Conservation (phyloP, 139 green algal species). For the Haematococcus sp. region DNA sequence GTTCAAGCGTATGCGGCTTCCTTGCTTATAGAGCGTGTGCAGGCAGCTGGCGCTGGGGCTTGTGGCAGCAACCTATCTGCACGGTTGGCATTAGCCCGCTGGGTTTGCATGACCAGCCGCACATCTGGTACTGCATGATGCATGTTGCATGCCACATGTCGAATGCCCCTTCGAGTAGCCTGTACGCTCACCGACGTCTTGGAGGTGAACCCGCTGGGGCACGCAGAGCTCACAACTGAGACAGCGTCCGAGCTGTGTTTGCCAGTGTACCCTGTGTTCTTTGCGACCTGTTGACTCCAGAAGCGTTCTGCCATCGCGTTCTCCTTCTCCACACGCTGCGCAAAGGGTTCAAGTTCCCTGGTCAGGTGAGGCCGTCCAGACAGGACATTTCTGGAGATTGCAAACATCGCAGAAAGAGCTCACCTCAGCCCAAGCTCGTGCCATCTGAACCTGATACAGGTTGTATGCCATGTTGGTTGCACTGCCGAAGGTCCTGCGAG, state of each 20-base stretch:
- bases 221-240: neutral
- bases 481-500: too few relatives aligned
- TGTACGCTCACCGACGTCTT: conserved; percentile 12
- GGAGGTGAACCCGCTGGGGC: conserved; percentile 5
- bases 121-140: too few relatives aligned
- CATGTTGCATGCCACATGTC: neutral
- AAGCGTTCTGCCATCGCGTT: conserved; percentile 42
- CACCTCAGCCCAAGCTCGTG: conserved; percentile 44
- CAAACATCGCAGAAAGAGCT: neutral
- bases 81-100: neutral
- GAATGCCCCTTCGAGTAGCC: neutral
- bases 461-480: conserved; percentile 47
- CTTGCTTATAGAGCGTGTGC: too few relatives aligned
- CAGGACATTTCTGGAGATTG: neutral
- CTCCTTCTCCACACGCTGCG: conserved; percentile 47
- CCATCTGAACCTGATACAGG: conserved; percentile 54
- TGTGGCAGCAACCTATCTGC: too few relatives aligned
- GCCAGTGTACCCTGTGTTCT: neutral
- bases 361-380: neutral
- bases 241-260: neutral
- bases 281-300: conserved; percentile 20
- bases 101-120: too few relatives aligned
- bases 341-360: too few relatives aligned
- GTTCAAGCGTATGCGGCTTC: too few relatives aligned
- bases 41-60: too few relatives aligned